These are phyloP conservation scores for Neurospora sp. DNA, from an alignment of 2,329 filamentous ascomycete species.

Conservation along the genomic window DNA sequence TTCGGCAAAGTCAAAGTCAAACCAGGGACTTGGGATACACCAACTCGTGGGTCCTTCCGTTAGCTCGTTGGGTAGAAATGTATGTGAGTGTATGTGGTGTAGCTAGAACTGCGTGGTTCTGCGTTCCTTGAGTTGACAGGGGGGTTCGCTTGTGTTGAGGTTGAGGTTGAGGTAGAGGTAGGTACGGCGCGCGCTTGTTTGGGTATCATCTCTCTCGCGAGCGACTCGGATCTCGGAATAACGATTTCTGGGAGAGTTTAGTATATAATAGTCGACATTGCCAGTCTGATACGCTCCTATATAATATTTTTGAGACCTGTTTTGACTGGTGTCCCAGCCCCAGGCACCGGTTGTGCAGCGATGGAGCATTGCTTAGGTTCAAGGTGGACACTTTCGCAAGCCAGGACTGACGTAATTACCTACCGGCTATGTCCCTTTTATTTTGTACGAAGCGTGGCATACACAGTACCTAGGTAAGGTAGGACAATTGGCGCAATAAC, in stretches of 20 bases:
- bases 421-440: background rate
- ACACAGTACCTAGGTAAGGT: background rate
- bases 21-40: background rate
- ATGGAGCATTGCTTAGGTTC: background rate
- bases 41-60: background rate
- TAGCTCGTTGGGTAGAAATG: background rate
- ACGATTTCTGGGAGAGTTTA: background rate
- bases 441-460: background rate
- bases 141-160: background rate
- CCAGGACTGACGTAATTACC: background rate
- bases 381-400: background rate
- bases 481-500: background rate
- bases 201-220: background rate
- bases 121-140: background rate
- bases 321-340: too few species aligned
- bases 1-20: too few species aligned
- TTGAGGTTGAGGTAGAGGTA: background rate
- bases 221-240: background rate
- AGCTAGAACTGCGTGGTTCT: background rate
- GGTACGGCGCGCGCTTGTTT: background rate
- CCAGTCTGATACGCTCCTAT: too few species aligned
- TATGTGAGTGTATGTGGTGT: background rate
- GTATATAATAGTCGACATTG: too few species aligned
- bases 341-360: background rate
- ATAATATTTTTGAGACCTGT: too few species aligned